These are phyloP conservation scores for Plasmodium adleri DNA, from an alignment of 169 alveolate genomes.

Conservation along the genomic window DNA sequence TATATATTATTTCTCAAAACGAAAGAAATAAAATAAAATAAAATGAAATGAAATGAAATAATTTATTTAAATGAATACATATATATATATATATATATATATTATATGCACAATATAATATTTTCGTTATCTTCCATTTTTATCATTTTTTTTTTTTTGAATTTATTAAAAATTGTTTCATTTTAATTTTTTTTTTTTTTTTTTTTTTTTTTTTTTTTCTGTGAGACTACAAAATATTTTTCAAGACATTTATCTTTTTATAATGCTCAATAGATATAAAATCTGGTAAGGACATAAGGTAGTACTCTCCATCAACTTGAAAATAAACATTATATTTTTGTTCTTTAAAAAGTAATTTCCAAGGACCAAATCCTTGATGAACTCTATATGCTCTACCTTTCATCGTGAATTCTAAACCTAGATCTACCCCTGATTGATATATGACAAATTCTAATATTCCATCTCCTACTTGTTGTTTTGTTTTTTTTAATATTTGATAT, in stretches of 20 bases:
- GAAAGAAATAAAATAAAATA: too few relatives aligned
- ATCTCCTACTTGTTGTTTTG: constrained; percentile 85
- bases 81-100: too few relatives aligned
- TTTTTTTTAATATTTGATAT: constrained; percentile 29
- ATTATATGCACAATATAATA: too few relatives aligned
- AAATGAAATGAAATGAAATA: too few relatives aligned
- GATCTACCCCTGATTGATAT: constrained; percentile 76
- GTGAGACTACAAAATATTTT: constrained; percentile 21
- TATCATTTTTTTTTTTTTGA: background rate
- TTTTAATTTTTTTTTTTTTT: background rate
- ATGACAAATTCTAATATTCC: constrained; percentile 78
- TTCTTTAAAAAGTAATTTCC: constrained; percentile 85
- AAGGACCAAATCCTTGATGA: constrained; percentile 89
- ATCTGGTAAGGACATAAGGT: constrained; percentile 52
- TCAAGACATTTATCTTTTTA: constrained; percentile 59
- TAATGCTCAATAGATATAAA: constrained; percentile 33
- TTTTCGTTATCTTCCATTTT: background rate
- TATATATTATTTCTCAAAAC: too few relatives aligned
- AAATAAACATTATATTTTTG: constrained; percentile 78
- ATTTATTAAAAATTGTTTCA: background rate
- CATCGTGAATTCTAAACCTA: constrained; percentile 71
- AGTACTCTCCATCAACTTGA: constrained; percentile 88
- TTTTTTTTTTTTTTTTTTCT: too few relatives aligned
- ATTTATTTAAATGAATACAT: too few relatives aligned
- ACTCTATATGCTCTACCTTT: constrained; percentile 83